Conservation (phyloP, 106 monocot species). For the Ottelia alismoides region DNA sequence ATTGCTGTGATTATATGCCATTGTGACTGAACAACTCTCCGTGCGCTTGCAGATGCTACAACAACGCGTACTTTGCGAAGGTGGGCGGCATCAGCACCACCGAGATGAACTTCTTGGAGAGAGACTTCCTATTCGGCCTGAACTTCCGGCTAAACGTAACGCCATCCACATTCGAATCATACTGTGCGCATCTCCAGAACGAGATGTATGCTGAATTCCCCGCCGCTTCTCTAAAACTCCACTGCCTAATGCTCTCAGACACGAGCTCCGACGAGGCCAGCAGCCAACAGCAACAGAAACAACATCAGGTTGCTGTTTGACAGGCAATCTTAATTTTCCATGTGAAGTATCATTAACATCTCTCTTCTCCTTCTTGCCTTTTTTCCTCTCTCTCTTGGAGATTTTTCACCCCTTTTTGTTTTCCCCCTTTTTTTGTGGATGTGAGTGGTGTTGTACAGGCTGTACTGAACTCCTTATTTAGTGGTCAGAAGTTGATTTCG, state of each 20-base stretch:
- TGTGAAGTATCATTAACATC: too few relatives aligned
- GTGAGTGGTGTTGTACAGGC: neutral
- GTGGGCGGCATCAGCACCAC: constrained; percentile 67
- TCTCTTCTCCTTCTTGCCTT: neutral
- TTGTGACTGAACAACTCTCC: too few relatives aligned
- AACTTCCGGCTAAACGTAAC: constrained; percentile 65
- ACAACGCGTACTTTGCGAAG: constrained; percentile 78
- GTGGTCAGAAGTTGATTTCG: too few relatives aligned
- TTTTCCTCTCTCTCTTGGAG: neutral
- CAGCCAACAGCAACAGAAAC: constrained; percentile 17
- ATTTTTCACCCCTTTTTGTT: neutral
- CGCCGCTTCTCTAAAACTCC: constrained; percentile 4
- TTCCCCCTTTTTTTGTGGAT: neutral
- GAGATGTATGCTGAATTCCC: constrained; percentile 32
- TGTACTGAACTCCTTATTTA: too few relatives aligned
- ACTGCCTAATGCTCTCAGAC: constrained; percentile 3
- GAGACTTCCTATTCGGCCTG: constrained; percentile 70
- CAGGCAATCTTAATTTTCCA: neutral
- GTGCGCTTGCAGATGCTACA: constrained; percentile 60
- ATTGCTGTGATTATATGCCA: too few relatives aligned
- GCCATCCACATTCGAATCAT: constrained; percentile 36
- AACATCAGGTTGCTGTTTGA: constrained; percentile 14
- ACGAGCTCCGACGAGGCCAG: neutral
- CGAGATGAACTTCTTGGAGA: constrained; percentile 87
- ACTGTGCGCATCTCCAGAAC: constrained; percentile 56